These are phyloP conservation scores for Crucihimalaya himalaica DNA, from an alignment of 345 rosid genomes.

Conservation along the genomic window DNA sequence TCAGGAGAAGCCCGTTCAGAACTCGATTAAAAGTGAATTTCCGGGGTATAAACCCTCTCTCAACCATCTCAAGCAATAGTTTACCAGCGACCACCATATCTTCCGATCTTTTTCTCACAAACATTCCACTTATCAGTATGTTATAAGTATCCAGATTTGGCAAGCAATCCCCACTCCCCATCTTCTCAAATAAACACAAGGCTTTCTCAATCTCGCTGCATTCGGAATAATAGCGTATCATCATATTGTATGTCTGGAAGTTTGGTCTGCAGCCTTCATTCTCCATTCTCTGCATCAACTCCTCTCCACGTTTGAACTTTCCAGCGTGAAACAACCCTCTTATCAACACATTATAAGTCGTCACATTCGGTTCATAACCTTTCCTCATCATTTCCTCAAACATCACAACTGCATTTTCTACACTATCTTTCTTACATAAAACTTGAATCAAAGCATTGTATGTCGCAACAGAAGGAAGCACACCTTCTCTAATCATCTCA, in stretches of 20 bases:
- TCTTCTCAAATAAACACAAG: constrained; percentile 63
- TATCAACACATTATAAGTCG: constrained; percentile 70
- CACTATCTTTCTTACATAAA: constrained; percentile 82
- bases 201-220: constrained; percentile 73
- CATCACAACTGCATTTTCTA: constrained; percentile 67
- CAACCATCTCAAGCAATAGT: constrained; percentile 86
- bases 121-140: constrained; percentile 78
- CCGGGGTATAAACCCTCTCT: constrained; percentile 83
- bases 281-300: constrained; percentile 66
- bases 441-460: constrained; percentile 89
- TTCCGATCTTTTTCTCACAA: constrained; percentile 74
- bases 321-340: constrained; percentile 84
- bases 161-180: constrained; percentile 65
- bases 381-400: constrained; percentile 81
- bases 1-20: constrained; percentile 77
- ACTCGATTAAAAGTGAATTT: constrained; percentile 73
- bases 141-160: constrained; percentile 91
- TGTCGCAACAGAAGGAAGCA: constrained; percentile 85
- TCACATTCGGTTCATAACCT: constrained; percentile 69
- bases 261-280: constrained; percentile 66
- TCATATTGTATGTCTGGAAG: constrained; percentile 76
- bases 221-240: constrained; percentile 69
- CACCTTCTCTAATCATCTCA: constrained; percentile 69
- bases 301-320: constrained; percentile 61
- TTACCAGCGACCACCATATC: constrained; percentile 83